Evolutionary conservation across 805 yeast genomes (phyloP), one percentile per base, ranked within the genome.

Genomic region (Wickerhamomyces strasburgensis): DNA sequence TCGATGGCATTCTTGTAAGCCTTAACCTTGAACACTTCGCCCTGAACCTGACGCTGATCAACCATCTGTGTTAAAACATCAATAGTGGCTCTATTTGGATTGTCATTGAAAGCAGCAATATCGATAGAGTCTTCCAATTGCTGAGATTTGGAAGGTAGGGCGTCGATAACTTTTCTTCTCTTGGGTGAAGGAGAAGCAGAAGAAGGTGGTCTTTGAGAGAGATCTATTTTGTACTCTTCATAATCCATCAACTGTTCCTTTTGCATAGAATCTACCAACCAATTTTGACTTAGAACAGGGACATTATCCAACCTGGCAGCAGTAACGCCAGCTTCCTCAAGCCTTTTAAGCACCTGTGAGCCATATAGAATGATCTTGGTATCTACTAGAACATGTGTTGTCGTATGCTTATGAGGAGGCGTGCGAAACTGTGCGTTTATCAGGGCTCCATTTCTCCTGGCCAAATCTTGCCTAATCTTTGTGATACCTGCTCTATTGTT

Each of bases 1-100:
- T 58, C 53, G 19, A 72, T 59, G 0, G 80, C 80, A 14, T 58
- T 59, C 16, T 62, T 53, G 42, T 75, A 76, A 10, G 70, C 65
- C 27, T 54, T 53, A 5, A 58, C 62, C 31, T 65, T 58, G 48
- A 59, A 71, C 18, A 50, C 52, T 16, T 68, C 68, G 3, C 68
- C 67, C 25, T 40, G 42, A 3, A 42, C 21, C 8, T 39, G 26
- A 11, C 48, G 39, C 27, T 52, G 47, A 7, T 48, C 40, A 2
- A 48, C 50, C 54, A 52, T 49, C 29, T 45, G 33, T 5, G 38
- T 33, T 5, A 54, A 34, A 0, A 54, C 7, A 5, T 36, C 33
- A 5, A 54, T 51, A 1, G 55, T 46, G 24, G 31, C 34, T 30
- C 37, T 23, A 27, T 54, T 54, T n/a, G 54, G 56, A 31, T 52